Conservation (phyloP, 768 basidiomycete species). For the Rhodotorula toruloides region DNA sequence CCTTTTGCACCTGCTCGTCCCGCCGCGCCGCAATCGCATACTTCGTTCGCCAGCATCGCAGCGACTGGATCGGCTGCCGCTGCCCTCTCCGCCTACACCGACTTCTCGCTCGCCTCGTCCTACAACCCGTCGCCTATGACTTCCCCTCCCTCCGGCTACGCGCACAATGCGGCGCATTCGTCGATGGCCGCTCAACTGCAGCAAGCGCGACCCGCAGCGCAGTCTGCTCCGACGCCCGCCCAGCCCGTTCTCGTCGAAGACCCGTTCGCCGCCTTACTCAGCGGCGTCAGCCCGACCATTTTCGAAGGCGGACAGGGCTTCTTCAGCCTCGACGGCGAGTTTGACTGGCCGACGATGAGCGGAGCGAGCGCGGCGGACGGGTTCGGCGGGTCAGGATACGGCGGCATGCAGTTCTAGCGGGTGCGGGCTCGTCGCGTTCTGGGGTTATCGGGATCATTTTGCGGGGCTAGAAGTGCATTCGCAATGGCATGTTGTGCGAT, state of each 20-base stretch:
- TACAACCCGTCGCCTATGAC: slow-evolving; percentile 17
- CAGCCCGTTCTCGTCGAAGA: slow-evolving; percentile 2
- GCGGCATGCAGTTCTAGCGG: too few species aligned
- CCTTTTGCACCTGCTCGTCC: background rate
- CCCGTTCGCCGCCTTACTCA: slow-evolving; percentile 24
- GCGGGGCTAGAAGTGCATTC: too few species aligned
- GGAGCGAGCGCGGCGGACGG: too few species aligned
- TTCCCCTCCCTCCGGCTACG: slow-evolving; percentile 10
- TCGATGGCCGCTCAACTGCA: background rate
- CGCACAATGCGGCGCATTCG: background rate
- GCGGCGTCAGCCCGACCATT: slow-evolving; percentile 14
- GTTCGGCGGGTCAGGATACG: too few species aligned
- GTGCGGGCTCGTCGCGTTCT: too few species aligned
- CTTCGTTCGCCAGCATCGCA: background rate
- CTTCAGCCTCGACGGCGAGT: slow-evolving; percentile 19
- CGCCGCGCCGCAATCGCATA: background rate
- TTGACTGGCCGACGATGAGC: background rate
- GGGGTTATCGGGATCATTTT: too few species aligned
- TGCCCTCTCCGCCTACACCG: background rate
- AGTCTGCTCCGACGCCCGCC: background rate
- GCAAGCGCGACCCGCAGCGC: background rate
- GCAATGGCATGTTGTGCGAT: too few species aligned
- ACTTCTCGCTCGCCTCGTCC: slow-evolving; percentile 13
- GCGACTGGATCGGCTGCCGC: background rate
- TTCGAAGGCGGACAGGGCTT: slow-evolving; percentile 21